Conservation (phyloP, 345 rosid genomes). For the Acer yangbiense region DNA sequence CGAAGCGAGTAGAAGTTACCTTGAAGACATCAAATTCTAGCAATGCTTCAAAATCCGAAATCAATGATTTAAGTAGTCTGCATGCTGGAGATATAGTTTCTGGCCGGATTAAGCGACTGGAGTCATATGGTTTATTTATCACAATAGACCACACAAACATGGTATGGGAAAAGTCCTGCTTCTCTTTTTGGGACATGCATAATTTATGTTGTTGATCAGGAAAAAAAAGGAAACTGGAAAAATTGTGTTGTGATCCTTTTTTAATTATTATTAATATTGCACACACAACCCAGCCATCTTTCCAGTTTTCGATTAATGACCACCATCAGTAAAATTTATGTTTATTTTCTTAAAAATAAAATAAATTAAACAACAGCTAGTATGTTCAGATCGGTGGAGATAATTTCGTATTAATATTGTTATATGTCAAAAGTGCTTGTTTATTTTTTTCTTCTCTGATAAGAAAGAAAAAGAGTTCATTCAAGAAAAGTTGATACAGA, state of each 20-base stretch:
- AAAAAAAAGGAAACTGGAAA: neutral
- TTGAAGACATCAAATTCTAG: constrained; percentile 54
- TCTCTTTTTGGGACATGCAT: neutral
- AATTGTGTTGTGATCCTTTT: neutral
- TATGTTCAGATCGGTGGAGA: neutral
- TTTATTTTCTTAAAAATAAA: neutral
- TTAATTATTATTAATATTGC: neutral
- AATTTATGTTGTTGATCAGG: neutral
- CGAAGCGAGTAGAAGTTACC: constrained; percentile 87
- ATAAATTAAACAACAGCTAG: neutral
- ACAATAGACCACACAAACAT: constrained; percentile 58
- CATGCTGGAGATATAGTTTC: constrained; percentile 61
- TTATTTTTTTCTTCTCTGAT: neutral
- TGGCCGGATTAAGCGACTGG: constrained; percentile 79
- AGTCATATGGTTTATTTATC: constrained; percentile 79
- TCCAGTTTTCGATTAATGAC: neutral
- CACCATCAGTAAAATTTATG: neutral
- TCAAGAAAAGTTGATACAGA: neutral
- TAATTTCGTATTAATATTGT: neutral
- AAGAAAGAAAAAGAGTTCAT: neutral
- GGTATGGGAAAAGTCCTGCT: constrained; percentile 49
- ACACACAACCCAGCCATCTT: neutral
- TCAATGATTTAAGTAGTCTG: constrained; percentile 53
- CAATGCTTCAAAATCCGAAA: constrained; percentile 45
- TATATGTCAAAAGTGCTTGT: neutral